Evolutionary conservation across 1,284 basidiomycete species (phyloP), one percentile per base, ranked within the genome.

Genomic region (Ceratobasidium sp.): DNA sequence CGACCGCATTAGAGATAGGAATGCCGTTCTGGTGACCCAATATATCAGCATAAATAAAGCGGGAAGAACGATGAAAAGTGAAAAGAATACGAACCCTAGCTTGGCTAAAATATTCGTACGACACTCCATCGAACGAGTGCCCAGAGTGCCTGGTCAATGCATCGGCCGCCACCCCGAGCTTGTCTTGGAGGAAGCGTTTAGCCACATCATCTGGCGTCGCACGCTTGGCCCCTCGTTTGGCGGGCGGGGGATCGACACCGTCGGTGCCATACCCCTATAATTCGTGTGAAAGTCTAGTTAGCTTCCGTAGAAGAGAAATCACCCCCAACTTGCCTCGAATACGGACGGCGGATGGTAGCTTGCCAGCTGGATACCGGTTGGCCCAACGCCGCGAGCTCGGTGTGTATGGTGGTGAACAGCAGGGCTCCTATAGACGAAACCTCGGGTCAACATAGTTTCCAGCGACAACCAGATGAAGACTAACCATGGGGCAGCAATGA

Each of bases 1-100:
- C 85, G 6, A 86, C 85, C 11, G 85, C 85, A 68, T 86, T 86
- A 16, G 83, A 82, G 69, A 87, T 81, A 1, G 83, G 82, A 62
- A 86, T 80, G 5, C 83, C 85, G 37, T 86, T 81, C 85, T 85
- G 29, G 2, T n/a, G n/a, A n/a, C n/a, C n/a, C n/a, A n/a, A 27
- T 11, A 29, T 37, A 48, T 53, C 27, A 48, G 24, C 34, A 9
- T 58, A 16, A 74, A n/a, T 58, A 46, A 68, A 27, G 37, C n/a
- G 31, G 31, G 37, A 53, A 7, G n/a, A 19, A 39, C 59, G 9
- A 66, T n/a, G 56, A 24, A 27, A 1, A 34, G 13, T 31, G 54
- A 14, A 29, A 41, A 65, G 31, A 37, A 43, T 29, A 85, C 85
- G 43, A 46, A 11, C 9, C 19, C 34, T 19, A 16, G 43, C 3